A percentile compares a stretch with the other conserved stretches of the same genome.
Evolutionary conservation across 805 yeast genomes (phyloP).

Genomic region (Starmera dryadoides): DNA sequence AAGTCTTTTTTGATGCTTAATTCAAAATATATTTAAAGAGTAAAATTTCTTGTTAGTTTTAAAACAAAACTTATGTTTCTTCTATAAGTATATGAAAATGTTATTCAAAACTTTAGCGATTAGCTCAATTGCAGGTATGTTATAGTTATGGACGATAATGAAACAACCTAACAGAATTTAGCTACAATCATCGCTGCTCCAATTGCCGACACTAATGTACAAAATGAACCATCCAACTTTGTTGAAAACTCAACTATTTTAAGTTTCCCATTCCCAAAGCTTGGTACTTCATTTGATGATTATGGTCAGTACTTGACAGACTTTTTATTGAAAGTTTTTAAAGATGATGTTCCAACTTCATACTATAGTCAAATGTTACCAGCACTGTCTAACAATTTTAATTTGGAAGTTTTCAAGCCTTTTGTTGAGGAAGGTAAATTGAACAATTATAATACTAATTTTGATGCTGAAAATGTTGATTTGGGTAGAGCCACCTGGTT

Average conservation of each 20-base stretch:
- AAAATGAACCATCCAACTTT: neutral
- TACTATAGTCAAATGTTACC: neutral
- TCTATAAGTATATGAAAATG: too few species aligned
- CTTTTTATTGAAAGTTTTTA: neutral
- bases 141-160: too few species aligned
- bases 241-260: neutral
- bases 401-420: neutral
- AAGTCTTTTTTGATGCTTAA: too few species aligned
- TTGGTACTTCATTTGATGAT: neutral
- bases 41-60: too few species aligned
- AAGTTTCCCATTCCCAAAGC: neutral
- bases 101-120: too few species aligned
- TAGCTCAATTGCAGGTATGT: too few species aligned
- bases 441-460: neutral
- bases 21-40: too few species aligned
- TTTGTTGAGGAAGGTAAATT: neutral
- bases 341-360: neutral
- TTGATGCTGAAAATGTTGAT: conserved; percentile 4
- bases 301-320: neutral
- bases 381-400: neutral
- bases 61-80: too few species aligned
- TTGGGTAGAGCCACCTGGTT: conserved; percentile 6
- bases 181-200: neutral
- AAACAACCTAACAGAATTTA: neutral
- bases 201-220: neutral